A percentile compares a stretch with the other conserved stretches of the same genome.
These are phyloP conservation scores for Blastocystis sp. DNA, from an alignment of 352 stramenopile species.

Conservation along the genomic window DNA sequence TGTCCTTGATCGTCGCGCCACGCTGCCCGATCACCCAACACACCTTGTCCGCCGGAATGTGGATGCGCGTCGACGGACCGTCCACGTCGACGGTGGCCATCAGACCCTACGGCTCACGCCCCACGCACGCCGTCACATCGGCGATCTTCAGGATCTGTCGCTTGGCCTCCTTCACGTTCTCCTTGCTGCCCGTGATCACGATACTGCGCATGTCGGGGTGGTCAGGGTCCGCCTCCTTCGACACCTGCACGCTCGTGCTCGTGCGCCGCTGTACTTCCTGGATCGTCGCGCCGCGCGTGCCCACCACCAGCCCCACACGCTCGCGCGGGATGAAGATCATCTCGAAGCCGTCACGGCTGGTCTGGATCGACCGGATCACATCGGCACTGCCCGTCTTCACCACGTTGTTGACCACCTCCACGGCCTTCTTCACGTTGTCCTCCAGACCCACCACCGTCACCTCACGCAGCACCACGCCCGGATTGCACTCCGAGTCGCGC, in stretches of 20 bases:
- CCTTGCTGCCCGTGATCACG: constrained; percentile 22
- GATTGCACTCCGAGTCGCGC: not conserved
- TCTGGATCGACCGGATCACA: constrained; percentile 53
- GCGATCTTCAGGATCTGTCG: constrained; percentile 40
- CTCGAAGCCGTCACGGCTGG: constrained; percentile 51
- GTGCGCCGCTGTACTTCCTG: constrained; percentile 48
- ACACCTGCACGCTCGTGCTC: constrained; percentile 34
- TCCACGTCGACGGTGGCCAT: not conserved
- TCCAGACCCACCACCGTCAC: not conserved
- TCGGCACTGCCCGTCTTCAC: constrained; percentile 37
- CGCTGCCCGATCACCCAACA: constrained; percentile 36
- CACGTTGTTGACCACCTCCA: constrained; percentile 45
- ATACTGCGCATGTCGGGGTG: constrained; percentile 49
- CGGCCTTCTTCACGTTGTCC: constrained; percentile 39
- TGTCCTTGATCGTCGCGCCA: constrained; percentile 45
- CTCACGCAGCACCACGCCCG: constrained; percentile 16
- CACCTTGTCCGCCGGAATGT: constrained; percentile 58
- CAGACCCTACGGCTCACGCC: constrained; percentile 11
- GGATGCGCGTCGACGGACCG: constrained; percentile 1
- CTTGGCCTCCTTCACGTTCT: constrained; percentile 61
- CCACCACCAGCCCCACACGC: constrained; percentile 19
- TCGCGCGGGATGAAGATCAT: constrained; percentile 4
- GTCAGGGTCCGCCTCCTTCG: constrained; percentile 19
- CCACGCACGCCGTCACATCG: not conserved
- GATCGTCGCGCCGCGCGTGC: constrained; percentile 33